Evolutionary conservation across 768 basidiomycete genomes (phyloP), one percentile per base, ranked within the genome.

Genomic region (Galerina sulciceps): DNA sequence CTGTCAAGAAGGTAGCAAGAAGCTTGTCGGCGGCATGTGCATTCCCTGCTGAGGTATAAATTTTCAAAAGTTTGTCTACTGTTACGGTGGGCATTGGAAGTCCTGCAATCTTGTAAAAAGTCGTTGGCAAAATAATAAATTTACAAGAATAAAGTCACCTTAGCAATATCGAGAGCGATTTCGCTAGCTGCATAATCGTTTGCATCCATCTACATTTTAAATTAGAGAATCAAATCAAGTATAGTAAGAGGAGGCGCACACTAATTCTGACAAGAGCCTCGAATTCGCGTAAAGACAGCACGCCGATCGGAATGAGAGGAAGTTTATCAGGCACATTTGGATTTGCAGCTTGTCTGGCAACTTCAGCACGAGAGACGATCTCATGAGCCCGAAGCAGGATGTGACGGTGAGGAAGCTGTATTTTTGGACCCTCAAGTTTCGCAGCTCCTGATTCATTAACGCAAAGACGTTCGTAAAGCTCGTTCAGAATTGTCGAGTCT

Each of bases 211-310:
- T 90, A 61, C 0, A 42, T n/a, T 5, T 22, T 34, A 8, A 51
- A 20, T 54, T 3, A 26, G 17, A 62, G 3, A 18, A 10, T 31
- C 11, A 47, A 36, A 59, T 35, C 10, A 40, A 44, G 34, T 55
- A 65, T 10, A 67, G 46, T 40, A 35, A 47, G 17, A 20, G 22
- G 4, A 47, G 14, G 40, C 42, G 13, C 65, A 87, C 85, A 42
- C 75, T 80, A 47, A 77, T 65, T 14, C 85, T 76, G 3, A 89
- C 71, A 5, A 90, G 71, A 1, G 84, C 81, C 42, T 80, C 73
- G 73, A 83, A 86, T 67, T 91, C 88, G 10, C 70, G 60, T 15
- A 72, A 46, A 0, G 86, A 80, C 17, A 90, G 67, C 10, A 87
- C 54, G 14, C 77, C 75, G 3, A 84, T 65, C 15, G 82, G 79